Evolutionary conservation across 176 grass and related monocot species (phyloP), one percentile per base, ranked within the genome.

Genomic region (Melocanna baccifera): DNA sequence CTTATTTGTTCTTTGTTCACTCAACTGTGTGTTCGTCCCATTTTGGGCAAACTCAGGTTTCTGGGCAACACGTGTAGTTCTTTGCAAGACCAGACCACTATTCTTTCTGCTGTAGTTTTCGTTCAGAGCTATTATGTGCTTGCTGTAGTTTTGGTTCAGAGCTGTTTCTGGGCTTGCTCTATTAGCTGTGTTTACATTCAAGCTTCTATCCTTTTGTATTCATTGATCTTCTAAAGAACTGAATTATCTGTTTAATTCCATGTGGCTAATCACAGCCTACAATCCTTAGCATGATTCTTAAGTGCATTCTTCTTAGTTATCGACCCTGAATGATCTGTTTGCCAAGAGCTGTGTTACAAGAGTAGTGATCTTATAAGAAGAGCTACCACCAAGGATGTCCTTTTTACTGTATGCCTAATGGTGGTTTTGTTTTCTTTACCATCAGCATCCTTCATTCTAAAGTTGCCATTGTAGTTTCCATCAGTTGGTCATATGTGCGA

Each of bases 401-500:
- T 40, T 68, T 83, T 58, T 12, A 79, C 84, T 75, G 48, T 80
- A 69, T 77, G 20, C 20, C 16, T 50, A 83, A 63, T 56, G 23
- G 69, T 56, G 80, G 73, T 66, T 66, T 51, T 62, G 26, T 12
- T 65, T 45, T 57, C 59, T 81, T 77, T 71, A 76, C 47, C 62
- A 61, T 68, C 62, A 39, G 37, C 72, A 37, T 41, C 62, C 72
- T 76, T 52, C 28, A 25, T 87, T 90, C 80, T 83, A 87, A 87
- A 91, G 62, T 80, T 75, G 52, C n/a, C 80, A 83, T 83, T 66
- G 75, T 80, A 68, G 77, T 70, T 83, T 80, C 64, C 69, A 70
- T 76, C 45, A n/a, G 55, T 63, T 77, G 32, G 80, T 15, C 58
- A 42, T 74, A 50, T 73, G 84, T 67, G 29, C 62, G 30, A 66